phyloP scores from a whole-genome alignment of 768 basidiomycete species.

The Trametes villosa region DNA sequence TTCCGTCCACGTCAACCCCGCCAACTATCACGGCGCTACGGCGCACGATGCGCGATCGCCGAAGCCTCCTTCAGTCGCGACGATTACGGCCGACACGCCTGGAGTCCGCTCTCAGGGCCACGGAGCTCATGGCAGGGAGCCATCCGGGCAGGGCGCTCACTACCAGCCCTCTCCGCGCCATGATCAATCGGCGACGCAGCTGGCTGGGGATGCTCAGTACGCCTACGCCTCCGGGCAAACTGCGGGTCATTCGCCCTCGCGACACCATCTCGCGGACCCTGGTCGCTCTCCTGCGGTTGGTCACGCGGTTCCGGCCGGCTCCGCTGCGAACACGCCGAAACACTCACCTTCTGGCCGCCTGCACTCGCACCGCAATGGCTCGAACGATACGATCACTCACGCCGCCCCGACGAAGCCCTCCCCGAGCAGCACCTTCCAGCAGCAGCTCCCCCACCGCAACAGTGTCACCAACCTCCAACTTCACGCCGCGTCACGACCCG shows the following conservation, averaged over 20 bases:
- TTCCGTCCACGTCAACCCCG: slow-evolving; percentile 7
- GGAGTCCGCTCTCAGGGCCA: not conserved
- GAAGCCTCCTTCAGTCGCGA: slow-evolving; percentile 16
- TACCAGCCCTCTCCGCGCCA: slow-evolving; percentile 6
- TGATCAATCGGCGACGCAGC: not conserved
- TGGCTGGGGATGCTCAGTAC: not conserved
- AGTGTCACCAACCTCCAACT: slow-evolving; percentile 26
- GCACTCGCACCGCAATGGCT: slow-evolving; percentile 33
- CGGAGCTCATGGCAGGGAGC: not conserved
- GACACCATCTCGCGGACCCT: slow-evolving; percentile 7
- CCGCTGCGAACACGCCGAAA: slow-evolving; percentile 19
- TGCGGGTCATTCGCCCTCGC: slow-evolving; percentile 10
- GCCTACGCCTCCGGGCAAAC: not conserved
- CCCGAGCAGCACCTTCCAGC: slow-evolving; percentile 21
- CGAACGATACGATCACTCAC: slow-evolving; percentile 33
- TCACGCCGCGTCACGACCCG: slow-evolving; percentile 31
- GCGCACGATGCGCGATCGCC: slow-evolving; percentile 21
- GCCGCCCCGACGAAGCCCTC: slow-evolving; percentile 27
- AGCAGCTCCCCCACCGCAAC: slow-evolving; percentile 26
- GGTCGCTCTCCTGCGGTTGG: slow-evolving; percentile 16
- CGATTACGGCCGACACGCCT: slow-evolving; percentile 1
- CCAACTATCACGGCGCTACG: not conserved
- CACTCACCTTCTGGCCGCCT: slow-evolving; percentile 30
- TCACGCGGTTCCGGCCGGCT: slow-evolving; percentile 12
- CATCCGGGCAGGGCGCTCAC: slow-evolving; percentile 3